Percentiles rank a stretch among this genome's conserved stretches.
Evolutionary conservation across 331 rosid genomes (phyloP).

Genomic region (Telfairia occidentalis): DNA sequence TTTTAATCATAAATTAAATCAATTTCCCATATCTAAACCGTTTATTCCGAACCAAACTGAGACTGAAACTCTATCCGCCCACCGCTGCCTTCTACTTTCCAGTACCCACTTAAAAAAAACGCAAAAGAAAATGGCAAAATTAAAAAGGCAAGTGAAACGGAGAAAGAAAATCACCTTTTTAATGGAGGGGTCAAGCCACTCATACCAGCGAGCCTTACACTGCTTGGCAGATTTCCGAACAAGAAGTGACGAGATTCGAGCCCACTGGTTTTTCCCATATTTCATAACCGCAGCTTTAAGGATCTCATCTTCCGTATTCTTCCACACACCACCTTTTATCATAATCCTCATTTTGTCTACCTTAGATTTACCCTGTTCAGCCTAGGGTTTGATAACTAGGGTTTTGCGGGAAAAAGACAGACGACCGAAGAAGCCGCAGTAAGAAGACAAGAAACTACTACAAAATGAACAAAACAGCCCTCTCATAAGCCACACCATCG

Average conservation of each 20-base stretch:
- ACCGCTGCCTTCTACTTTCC: not conserved
- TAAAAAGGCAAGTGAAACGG: not conserved
- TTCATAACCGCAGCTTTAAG: conserved; percentile 96
- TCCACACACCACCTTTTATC: conserved; percentile 97
- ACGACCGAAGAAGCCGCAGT: conserved; percentile 2
- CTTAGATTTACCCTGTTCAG: not conserved
- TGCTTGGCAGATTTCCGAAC: conserved; percentile 96
- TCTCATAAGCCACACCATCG: not conserved
- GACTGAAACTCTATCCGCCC: not conserved
- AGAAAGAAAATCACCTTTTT: conserved; percentile 38
- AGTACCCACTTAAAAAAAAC: not conserved
- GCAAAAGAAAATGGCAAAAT: not conserved
- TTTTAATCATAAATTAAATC: not conserved
- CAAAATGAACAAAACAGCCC: not conserved
- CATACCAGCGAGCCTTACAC: conserved; percentile 97
- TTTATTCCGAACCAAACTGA: not conserved
- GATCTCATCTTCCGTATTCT: conserved; percentile 96
- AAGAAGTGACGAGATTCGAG: conserved; percentile 83
- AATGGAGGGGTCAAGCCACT: conserved; percentile 94
- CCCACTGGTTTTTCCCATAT: conserved; percentile 93
- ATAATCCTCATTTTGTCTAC: conserved; percentile 74
- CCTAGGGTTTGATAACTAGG: not conserved
- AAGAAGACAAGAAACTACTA: not conserved
- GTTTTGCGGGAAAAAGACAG: not conserved
- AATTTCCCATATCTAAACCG: not conserved